Evolutionary conservation across 257 asterid genomes (phyloP).

Genomic region (Pogostemon cablin): DNA sequence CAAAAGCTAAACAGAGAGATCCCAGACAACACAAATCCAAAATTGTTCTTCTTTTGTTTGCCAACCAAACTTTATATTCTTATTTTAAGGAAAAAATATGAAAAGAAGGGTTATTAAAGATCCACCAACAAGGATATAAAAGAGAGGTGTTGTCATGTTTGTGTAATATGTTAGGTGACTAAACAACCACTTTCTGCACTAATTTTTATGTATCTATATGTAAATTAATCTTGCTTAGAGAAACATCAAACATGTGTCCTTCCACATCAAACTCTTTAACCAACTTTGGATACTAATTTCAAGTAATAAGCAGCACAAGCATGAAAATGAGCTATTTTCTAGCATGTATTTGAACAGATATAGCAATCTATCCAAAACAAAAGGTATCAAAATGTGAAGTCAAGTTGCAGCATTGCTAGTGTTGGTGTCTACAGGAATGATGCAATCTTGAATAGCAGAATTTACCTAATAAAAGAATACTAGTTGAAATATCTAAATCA

Average conservation of each 20-base stretch:
- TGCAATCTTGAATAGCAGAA: constrained; percentile 5
- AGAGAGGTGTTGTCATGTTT: constrained; percentile 33
- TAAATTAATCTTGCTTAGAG: constrained; percentile 27
- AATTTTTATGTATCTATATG: constrained; percentile 1
- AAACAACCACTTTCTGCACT: constrained; percentile 39
- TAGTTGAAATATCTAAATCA: constrained; percentile 19
- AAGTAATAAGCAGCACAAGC: background rate
- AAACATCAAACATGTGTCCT: constrained; percentile 32
- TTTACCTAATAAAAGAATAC: constrained; percentile 11
- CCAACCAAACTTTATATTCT: constrained; percentile 24
- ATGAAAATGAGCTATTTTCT: background rate
- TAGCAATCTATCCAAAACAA: constrained; percentile 13
- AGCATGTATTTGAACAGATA: constrained; percentile 4
- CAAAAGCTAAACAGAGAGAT: constrained; percentile 27
- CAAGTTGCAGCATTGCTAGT: constrained; percentile 14
- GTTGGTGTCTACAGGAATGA: constrained; percentile 11
- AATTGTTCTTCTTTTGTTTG: constrained; percentile 21
- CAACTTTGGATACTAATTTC: background rate
- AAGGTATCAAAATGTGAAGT: constrained; percentile 17
- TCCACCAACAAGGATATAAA: constrained; percentile 40
- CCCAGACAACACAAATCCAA: constrained; percentile 22
- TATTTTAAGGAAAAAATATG: constrained; percentile 1
- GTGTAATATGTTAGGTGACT: constrained; percentile 41
- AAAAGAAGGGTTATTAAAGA: constrained; percentile 16
- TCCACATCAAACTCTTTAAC: constrained; percentile 31